Evolutionary conservation across 1,139 yeast genomes (phyloP).

Genomic region (Candida sp.): DNA sequence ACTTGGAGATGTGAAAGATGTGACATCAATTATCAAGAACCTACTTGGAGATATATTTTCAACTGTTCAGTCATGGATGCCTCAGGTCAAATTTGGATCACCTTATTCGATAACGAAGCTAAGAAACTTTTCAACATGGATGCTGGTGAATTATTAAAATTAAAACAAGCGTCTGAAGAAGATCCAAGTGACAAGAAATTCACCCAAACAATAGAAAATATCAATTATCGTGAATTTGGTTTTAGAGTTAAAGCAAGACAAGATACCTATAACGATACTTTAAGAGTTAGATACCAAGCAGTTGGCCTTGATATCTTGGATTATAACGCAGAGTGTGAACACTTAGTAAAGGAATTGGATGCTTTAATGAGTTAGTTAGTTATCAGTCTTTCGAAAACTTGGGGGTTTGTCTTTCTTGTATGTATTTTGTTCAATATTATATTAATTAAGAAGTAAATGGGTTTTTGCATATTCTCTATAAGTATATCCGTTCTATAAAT

Average conservation of each 20-base stretch:
- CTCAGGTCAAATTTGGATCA: slow-evolving; percentile 83
- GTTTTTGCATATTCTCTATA: slow-evolving; percentile 3
- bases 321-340: slow-evolving; percentile 59
- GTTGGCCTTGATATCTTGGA: slow-evolving; percentile 54
- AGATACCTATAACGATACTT: slow-evolving; percentile 78
- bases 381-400: not conserved
- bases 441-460: slow-evolving; percentile 1
- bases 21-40: slow-evolving; percentile 62
- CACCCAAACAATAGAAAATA: slow-evolving; percentile 44
- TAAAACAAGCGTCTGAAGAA: slow-evolving; percentile 38
- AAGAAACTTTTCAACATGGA: slow-evolving; percentile 59
- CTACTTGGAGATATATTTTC: slow-evolving; percentile 76
- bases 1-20: slow-evolving; percentile 96
- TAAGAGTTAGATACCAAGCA: slow-evolving; percentile 73
- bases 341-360: slow-evolving; percentile 50
- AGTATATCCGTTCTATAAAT: slow-evolving; percentile 13
- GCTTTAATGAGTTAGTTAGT: slow-evolving; percentile 23
- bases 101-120: slow-evolving; percentile 86
- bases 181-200: slow-evolving; percentile 45
- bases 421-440: not conserved
- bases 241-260: slow-evolving; percentile 81
- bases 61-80: slow-evolving; percentile 71
- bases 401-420: slow-evolving; percentile 3
- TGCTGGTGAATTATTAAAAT: slow-evolving; percentile 63
- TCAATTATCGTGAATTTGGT: slow-evolving; percentile 65